A percentile compares a stretch with the other conserved stretches of the same genome.
phyloP scores from a whole-genome alignment of 2,329 filamentous ascomycete species.

The Claviceps digitariae region DNA sequence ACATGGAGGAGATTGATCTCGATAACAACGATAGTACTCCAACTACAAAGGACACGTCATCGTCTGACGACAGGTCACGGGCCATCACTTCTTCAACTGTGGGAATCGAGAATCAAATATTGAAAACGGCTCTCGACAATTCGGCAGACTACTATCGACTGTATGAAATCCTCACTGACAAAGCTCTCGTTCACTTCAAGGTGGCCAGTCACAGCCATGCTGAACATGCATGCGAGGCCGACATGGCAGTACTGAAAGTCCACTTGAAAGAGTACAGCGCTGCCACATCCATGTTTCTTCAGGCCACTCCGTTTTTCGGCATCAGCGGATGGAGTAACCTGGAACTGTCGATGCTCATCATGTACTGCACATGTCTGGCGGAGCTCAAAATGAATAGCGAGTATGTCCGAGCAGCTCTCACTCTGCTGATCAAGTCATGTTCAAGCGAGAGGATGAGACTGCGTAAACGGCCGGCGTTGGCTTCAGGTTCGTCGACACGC shows the following conservation, averaged over 20 bases:
- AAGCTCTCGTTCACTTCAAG: slow-evolving; percentile 69
- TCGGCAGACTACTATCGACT: slow-evolving; percentile 50
- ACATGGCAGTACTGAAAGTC: slow-evolving; percentile 76
- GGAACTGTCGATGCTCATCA: slow-evolving; percentile 70
- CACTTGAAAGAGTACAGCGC: slow-evolving; percentile 58
- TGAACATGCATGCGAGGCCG: slow-evolving; percentile 63
- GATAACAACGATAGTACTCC: slow-evolving; percentile 24
- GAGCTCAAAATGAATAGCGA: slow-evolving; percentile 64
- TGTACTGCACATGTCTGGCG: slow-evolving; percentile 74
- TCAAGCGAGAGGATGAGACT: slow-evolving; percentile 37
- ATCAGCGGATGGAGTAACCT: slow-evolving; percentile 65
- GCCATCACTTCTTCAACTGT: slow-evolving; percentile 12
- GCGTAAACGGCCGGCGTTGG: slow-evolving; percentile 19
- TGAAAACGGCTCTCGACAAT: slow-evolving; percentile 48
- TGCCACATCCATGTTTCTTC: slow-evolving; percentile 65
- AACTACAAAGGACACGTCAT: slow-evolving; percentile 6
- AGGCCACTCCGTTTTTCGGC: slow-evolving; percentile 66
- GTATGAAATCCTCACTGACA: slow-evolving; percentile 69
- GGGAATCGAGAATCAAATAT: slow-evolving; percentile 30
- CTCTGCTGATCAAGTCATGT: slow-evolving; percentile 57
- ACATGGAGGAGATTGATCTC: slow-evolving; percentile 46
- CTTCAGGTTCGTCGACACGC: slow-evolving; percentile 4
- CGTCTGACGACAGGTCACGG: not conserved
- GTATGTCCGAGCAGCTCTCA: slow-evolving; percentile 62
- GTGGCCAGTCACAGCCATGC: slow-evolving; percentile 68